Evolutionary conservation across 345 rosid genomes (phyloP).

Genomic region (Kernera saxatilis): DNA sequence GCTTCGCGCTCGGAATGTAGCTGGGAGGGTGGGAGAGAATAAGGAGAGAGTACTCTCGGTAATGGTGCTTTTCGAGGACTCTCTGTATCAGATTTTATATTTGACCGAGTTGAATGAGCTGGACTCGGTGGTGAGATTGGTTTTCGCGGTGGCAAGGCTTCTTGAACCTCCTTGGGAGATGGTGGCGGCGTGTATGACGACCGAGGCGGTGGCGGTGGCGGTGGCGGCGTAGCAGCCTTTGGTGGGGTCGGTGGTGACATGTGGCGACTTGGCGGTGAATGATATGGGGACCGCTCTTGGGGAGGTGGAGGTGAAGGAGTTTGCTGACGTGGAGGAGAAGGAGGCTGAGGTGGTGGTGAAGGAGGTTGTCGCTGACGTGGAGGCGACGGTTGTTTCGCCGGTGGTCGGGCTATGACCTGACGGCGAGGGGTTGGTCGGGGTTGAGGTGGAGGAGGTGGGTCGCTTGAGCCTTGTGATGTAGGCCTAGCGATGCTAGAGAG

Average conservation of each 20-base stretch:
- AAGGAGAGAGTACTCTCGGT: constrained; percentile 65
- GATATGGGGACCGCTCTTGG: constrained; percentile 20
- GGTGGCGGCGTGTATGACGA: constrained; percentile 29
- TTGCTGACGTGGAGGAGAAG: constrained; percentile 24
- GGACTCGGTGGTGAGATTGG: constrained; percentile 35
- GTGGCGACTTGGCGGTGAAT: constrained; percentile 26
- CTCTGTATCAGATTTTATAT: constrained; percentile 15
- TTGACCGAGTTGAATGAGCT: constrained; percentile 14
- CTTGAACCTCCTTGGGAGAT: constrained; percentile 25
- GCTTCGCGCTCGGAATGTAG: constrained; percentile 35
- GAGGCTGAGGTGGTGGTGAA: constrained; percentile 5
- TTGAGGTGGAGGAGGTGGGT: constrained; percentile 27
- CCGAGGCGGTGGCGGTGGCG: constrained; percentile 10
- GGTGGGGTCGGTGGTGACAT: constrained; percentile 21
- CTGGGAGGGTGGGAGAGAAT: constrained; percentile 65
- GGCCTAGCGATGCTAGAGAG: constrained; percentile 33
- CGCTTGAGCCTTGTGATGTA: constrained; percentile 28
- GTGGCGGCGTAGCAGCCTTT: constrained; percentile 3
- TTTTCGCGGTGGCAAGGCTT: constrained; percentile 22
- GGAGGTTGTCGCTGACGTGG: constrained; percentile 22
- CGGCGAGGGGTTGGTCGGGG: constrained; percentile 28
- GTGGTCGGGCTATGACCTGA: constrained; percentile 7
- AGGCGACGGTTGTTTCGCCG: constrained; percentile 9
- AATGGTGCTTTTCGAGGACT: constrained; percentile 43
- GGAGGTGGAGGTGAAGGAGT: constrained; percentile 23